Evolutionary conservation across 2,329 filamentous ascomycete genomes (phyloP).

Genomic region (Knoxdaviesia capensis): DNA sequence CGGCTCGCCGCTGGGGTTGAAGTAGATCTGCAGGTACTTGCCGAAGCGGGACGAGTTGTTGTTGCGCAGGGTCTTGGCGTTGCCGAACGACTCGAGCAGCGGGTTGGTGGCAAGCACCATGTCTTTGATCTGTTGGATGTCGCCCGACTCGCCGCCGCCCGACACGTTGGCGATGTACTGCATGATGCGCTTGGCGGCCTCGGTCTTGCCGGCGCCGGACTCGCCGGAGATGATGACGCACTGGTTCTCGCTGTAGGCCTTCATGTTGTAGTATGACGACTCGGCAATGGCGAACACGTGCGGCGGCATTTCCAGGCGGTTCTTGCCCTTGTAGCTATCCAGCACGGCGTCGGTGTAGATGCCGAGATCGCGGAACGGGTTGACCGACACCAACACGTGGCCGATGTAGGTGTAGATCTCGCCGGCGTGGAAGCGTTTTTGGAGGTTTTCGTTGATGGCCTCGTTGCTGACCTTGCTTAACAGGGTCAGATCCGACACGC

Average conservation of each 20-base stretch:
- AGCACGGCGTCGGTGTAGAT: constrained; percentile 95
- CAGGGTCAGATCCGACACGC: constrained; percentile 89
- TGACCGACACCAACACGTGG: constrained; percentile 97
- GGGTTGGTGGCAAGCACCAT: constrained; percentile 99
- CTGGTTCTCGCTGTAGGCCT: constrained; percentile 96
- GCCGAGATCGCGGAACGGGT: constrained; percentile 89
- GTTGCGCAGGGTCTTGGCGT: constrained; percentile 92
- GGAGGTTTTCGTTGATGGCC: constrained; percentile 96
- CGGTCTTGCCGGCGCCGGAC: constrained; percentile 94
- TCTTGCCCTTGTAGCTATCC: constrained; percentile 89
- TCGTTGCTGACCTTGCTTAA: constrained; percentile 98
- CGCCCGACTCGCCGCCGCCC: constrained; percentile 51
- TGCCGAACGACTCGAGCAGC: constrained; percentile 90
- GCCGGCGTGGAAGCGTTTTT: constrained; percentile 90
- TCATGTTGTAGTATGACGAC: constrained; percentile 98
- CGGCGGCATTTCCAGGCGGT: constrained; percentile 81
- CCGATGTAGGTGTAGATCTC: constrained; percentile 99
- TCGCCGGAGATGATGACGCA: constrained; percentile 99
- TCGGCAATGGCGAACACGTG: constrained; percentile 97
- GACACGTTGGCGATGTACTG: constrained; percentile 98
- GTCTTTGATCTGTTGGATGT: constrained; percentile 94
- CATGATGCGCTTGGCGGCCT: constrained; percentile 97
- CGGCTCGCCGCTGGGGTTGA: constrained; percentile 78
- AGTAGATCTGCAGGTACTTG: constrained; percentile 95
- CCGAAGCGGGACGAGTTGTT: constrained; percentile 98